These are phyloP conservation scores for Cyclospora cayetanensis DNA, from an alignment of 169 alveolate species.

Conservation along the genomic window DNA sequence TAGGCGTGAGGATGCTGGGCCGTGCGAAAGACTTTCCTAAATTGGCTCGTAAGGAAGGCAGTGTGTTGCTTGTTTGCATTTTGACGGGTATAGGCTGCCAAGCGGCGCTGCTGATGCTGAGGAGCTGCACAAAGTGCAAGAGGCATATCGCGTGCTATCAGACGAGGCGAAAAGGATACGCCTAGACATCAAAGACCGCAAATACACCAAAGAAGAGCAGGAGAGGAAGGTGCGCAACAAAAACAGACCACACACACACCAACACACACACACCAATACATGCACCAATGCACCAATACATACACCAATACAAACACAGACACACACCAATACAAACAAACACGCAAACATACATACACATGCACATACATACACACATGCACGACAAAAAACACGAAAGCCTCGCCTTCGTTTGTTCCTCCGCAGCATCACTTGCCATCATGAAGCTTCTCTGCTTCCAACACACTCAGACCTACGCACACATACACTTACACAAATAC, in stretches of 20 bases:
- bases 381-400: background rate
- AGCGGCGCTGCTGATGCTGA: background rate
- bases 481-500: background rate
- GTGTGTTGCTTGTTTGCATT: too few species aligned
- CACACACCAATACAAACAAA: background rate
- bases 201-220: background rate
- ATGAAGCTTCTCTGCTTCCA: background rate
- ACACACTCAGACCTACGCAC: background rate
- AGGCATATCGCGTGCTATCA: conserved; percentile 5
- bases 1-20: too few species aligned
- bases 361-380: background rate
- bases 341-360: background rate
- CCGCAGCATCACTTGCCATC: background rate
- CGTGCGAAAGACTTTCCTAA: too few species aligned
- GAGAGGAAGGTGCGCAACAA: background rate
- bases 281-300: background rate
- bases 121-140: background rate
- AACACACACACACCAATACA: background rate
- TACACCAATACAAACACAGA: background rate
- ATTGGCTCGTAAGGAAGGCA: too few species aligned
- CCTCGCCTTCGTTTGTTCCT: background rate
- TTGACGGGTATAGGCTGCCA: background rate
- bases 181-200: background rate
- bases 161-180: conserved; percentile 14
- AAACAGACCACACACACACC: background rate